Percentiles rank a stretch among this genome's conserved stretches.
phyloP scores from a whole-genome alignment of 192 early-diverging fungal genomes.

The Podila epigama region DNA sequence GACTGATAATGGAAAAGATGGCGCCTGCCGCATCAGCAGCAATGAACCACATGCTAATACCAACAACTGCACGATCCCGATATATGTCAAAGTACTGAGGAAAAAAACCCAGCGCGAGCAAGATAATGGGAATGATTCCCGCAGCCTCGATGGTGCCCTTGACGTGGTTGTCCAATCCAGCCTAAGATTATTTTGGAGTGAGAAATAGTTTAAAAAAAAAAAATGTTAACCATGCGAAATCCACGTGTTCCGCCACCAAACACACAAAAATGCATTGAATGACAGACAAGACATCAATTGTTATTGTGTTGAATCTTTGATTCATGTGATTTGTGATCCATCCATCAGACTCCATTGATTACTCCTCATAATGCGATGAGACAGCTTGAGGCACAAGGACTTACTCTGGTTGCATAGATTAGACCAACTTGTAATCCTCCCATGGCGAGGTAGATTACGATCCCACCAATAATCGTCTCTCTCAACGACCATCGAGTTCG shows the following conservation, averaged over 20 bases:
- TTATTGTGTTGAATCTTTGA: not conserved
- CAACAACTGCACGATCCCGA: constrained; percentile 42
- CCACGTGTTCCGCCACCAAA: not conserved
- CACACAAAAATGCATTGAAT: too few relatives aligned
- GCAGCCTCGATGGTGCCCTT: constrained; percentile 45
- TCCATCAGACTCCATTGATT: not conserved
- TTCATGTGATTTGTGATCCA: not conserved
- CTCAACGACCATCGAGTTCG: constrained; percentile 5
- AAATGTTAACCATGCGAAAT: not conserved
- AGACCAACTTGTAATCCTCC: constrained; percentile 16
- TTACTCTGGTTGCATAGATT: constrained; percentile 33
- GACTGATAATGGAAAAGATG: constrained; percentile 51
- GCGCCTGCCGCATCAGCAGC: constrained; percentile 51
- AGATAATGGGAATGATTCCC: constrained; percentile 52
- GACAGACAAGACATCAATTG: too few relatives aligned
- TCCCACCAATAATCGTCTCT: not conserved
- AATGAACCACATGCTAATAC: constrained; percentile 54
- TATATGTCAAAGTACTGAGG: constrained; percentile 56
- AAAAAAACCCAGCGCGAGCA: constrained; percentile 49
- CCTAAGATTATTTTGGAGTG: constrained; percentile 7
- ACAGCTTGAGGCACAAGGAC: not conserved
- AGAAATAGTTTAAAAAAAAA: not conserved
- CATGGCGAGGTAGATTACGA: not conserved
- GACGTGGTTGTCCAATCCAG: constrained; percentile 24
- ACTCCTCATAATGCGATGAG: not conserved